Base-by-base conservation (phyloP, 257 asterid genomes). In the Handroanthus guayacan region DNA sequence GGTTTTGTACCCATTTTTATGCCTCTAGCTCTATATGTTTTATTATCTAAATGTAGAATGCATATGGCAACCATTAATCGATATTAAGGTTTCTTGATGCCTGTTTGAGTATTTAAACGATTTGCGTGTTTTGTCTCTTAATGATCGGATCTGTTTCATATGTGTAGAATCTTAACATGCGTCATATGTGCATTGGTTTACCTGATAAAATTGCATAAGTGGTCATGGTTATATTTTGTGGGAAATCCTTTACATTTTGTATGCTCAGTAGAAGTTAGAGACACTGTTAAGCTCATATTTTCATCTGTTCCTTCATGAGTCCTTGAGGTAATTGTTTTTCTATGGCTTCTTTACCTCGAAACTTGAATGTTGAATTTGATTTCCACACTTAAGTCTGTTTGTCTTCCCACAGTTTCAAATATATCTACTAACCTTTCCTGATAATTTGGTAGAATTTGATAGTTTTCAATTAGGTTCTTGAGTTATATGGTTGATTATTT, bases 31-130 rank as follows among this genome's bases (percentile, higher is more conserved):
- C 11, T 11, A 9, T 34, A 3, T 11, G 12, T 62, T 12, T 72
- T 9, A 25, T 72, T 60, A 44, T 50, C 47, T 55, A n/a, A 43
- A 25, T 58, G 10, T 2, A 12, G 64, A 6, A 4, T 20, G 65
- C 13, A 3, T 52, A 8, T 65, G 6, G 55, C 14, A 9, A 43
- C 36, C 10, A 6, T 17, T 41, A 8, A 17, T 67, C 16, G 38
- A 16, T 54, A 44, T 47, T 37, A 45, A 17, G 68, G 68, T 61
- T 63, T 63, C 62, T 18, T 2, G 67, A 51, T 70, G 67, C 62
- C 61, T 34, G 16, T 62, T 64, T 14, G 61, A 31, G 7, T 16
- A 38, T 31, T 20, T 56, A 37, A 3, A 20, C 14, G 41, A 25
- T 67, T 80, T n/a, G 54, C 31, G 2, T 25, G 13, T 48, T 38